These are phyloP conservation scores for Colletotrichum lindemuthianum DNA, from an alignment of 2,329 filamentous ascomycete genomes.

Conservation along the genomic window DNA sequence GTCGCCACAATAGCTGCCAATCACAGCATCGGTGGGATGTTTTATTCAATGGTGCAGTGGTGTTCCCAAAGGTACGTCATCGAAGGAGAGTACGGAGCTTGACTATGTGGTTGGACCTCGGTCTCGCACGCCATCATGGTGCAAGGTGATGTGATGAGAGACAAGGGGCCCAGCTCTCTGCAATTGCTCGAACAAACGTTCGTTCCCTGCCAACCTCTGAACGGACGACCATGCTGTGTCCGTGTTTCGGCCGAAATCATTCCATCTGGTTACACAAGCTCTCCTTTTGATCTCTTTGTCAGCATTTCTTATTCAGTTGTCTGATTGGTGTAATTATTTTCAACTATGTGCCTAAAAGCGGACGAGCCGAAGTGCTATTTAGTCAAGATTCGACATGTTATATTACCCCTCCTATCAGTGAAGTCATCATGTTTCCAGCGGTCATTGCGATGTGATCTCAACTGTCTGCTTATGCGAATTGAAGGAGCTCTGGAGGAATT, in stretches of 20 bases:
- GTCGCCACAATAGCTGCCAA: not conserved
- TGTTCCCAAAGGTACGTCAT: constrained; percentile 20
- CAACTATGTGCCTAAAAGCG: too few species aligned
- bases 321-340: too few species aligned
- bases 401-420: too few species aligned
- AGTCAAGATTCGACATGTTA: too few species aligned
- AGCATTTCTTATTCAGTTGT: too few species aligned
- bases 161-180: not conserved
- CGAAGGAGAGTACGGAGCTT: not conserved
- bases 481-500: too few species aligned
- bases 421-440: too few species aligned
- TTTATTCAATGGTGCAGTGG: constrained; percentile 25
- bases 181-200: not conserved
- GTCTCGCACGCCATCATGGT: constrained; percentile 32
- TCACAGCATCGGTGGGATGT: not conserved
- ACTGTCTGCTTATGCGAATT: too few species aligned
- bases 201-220: not conserved
- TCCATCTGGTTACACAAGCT: too few species aligned
- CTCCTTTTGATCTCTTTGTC: too few species aligned
- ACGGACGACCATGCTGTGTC: not conserved
- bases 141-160: constrained; percentile 26
- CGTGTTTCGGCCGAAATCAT: not conserved
- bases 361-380: too few species aligned
- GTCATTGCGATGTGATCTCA: too few species aligned
- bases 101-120: not conserved